phyloP scores from a whole-genome alignment of 805 yeast genomes.

The Ogataea pini region DNA sequence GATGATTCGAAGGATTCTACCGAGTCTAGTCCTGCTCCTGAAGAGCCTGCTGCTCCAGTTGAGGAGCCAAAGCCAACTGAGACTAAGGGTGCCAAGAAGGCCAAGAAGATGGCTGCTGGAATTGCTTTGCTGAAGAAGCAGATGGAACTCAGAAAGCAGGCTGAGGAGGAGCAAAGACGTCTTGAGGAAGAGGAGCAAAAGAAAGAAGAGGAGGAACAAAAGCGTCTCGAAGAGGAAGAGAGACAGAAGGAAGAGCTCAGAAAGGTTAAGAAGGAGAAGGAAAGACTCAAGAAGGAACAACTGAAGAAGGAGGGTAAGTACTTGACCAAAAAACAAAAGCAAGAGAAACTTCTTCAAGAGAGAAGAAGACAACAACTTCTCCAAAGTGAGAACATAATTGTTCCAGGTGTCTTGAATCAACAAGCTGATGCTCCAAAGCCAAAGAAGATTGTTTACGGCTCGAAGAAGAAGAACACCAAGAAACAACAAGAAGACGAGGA shows the following conservation, averaged over 20 bases:
- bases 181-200: conserved; percentile 68
- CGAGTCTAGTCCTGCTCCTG: conserved; percentile 17
- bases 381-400: conserved; percentile 67
- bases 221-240: conserved; percentile 58
- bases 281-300: conserved; percentile 82
- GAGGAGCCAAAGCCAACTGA: conserved; percentile 39
- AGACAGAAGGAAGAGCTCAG: conserved; percentile 60
- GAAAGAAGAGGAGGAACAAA: conserved; percentile 52
- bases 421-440: conserved; percentile 41
- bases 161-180: conserved; percentile 79
- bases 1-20: conserved; percentile 18
- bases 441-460: conserved; percentile 69
- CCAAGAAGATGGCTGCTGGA: conserved; percentile 86
- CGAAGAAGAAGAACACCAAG: conserved; percentile 60
- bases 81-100: conserved; percentile 35
- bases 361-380: conserved; percentile 86
- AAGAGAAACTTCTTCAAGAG: conserved; percentile 81
- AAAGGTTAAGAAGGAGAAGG: conserved; percentile 79
- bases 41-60: conserved; percentile 42
- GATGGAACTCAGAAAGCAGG: conserved; percentile 82
- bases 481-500: conserved; percentile 36
- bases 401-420: conserved; percentile 64
- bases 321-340: conserved; percentile 92
- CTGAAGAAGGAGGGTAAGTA: conserved; percentile 95
- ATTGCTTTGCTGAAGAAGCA: conserved; percentile 89